These are phyloP conservation scores for Silene coronaria DNA, from an alignment of 179 eudicot genomes.

Conservation along the genomic window DNA sequence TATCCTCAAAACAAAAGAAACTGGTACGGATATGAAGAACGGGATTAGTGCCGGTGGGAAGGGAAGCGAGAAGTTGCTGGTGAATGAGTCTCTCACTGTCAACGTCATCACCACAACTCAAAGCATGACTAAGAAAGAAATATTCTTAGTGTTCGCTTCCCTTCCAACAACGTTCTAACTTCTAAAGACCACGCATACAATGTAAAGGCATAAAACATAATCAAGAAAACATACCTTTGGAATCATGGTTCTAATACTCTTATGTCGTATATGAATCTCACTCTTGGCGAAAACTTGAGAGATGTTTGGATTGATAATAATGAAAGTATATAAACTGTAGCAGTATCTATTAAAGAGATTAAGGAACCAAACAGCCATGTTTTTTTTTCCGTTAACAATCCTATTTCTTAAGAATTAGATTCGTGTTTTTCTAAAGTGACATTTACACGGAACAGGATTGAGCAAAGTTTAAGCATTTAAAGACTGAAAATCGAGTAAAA, in stretches of 20 bases:
- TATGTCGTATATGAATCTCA: constrained; percentile 7
- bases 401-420: neutral
- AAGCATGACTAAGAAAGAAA: neutral
- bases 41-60: no score
- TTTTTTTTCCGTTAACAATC: neutral
- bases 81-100: no score
- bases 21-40: no score
- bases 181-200: neutral
- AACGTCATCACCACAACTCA: no score
- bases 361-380: constrained; percentile 22
- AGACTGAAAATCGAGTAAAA: no score
- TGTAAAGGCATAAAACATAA: neutral
- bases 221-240: constrained; percentile 19
- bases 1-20: no score
- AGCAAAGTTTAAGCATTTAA: neutral
- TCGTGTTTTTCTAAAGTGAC: neutral
- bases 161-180: neutral
- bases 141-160: neutral
- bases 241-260: neutral
- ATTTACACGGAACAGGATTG: neutral
- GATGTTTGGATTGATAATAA: constrained; percentile 20
- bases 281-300: constrained; percentile 1
- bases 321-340: constrained; percentile 54
- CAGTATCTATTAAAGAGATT: constrained; percentile 42
- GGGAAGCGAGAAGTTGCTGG: no score